Evolutionary conservation across 2,329 filamentous ascomycete species (phyloP).

Genomic region (Aspergillus hiratsukae): DNA sequence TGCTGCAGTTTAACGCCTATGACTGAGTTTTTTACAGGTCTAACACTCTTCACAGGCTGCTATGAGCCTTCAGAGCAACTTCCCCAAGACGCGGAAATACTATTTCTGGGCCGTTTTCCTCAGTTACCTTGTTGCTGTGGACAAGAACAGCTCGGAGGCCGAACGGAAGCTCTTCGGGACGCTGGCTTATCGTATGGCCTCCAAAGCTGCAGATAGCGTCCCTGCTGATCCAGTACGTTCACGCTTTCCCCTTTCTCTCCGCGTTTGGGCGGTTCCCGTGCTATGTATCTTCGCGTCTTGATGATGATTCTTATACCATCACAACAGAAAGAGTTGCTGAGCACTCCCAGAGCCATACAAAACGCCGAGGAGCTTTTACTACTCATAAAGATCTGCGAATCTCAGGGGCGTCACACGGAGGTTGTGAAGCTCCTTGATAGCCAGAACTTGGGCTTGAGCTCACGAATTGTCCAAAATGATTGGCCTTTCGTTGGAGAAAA

Average conservation of each 20-base stretch:
- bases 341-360: constrained; percentile 42
- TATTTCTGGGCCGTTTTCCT: constrained; percentile 49
- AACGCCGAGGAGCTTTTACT: constrained; percentile 44
- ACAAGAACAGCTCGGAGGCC: constrained; percentile 34
- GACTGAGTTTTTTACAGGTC: constrained; percentile 2
- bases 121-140: constrained; percentile 39
- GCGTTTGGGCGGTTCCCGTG: not conserved
- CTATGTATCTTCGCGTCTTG: constrained; percentile 7
- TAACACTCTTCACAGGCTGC: constrained; percentile 36
- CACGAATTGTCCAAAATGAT: constrained; percentile 41
- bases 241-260: not conserved
- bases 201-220: constrained; percentile 43
- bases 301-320: constrained; percentile 13
- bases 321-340: constrained; percentile 37
- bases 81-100: constrained; percentile 45
- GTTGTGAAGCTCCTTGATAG: constrained; percentile 41
- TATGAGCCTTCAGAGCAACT: constrained; percentile 48
- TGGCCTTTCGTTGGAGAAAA: constrained; percentile 39
- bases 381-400: constrained; percentile 41
- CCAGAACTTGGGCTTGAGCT: constrained; percentile 38
- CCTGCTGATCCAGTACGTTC: constrained; percentile 40
- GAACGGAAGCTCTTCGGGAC: constrained; percentile 46
- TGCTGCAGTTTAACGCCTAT: constrained; percentile 2
- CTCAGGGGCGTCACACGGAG: constrained; percentile 38
- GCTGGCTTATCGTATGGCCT: constrained; percentile 48